These are phyloP conservation scores for Saitozyma sp. DNA, from an alignment of 768 basidiomycete genomes.

Conservation along the genomic window DNA sequence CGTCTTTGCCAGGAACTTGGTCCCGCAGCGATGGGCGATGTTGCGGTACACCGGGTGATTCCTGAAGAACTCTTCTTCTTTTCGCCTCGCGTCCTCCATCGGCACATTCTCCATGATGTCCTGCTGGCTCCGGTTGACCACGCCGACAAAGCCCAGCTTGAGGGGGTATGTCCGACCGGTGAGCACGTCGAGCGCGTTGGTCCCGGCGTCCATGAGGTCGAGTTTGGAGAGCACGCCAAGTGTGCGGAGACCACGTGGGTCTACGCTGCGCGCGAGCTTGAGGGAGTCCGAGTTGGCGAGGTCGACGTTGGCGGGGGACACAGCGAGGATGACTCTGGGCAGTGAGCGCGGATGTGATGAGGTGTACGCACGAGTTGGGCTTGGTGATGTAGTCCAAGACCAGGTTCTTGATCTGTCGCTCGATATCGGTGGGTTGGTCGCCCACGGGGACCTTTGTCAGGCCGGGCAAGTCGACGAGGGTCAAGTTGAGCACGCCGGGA, in stretches of 20 bases:
- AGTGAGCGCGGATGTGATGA: background rate
- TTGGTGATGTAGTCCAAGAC: slow-evolving; percentile 96
- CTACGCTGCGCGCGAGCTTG: slow-evolving; percentile 91
- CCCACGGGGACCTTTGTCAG: slow-evolving; percentile 73
- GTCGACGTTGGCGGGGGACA: slow-evolving; percentile 97
- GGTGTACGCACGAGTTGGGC: slow-evolving; percentile 74
- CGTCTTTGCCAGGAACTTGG: slow-evolving; percentile 86
- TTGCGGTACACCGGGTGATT: slow-evolving; percentile 89
- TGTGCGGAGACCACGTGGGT: slow-evolving; percentile 92
- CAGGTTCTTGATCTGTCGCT: slow-evolving; percentile 88
- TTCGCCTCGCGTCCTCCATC: slow-evolving; percentile 78
- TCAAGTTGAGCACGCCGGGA: slow-evolving; percentile 90
- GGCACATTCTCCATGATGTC: slow-evolving; percentile 87
- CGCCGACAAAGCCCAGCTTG: slow-evolving; percentile 96
- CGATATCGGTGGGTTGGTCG: slow-evolving; percentile 97
- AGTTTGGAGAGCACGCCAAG: slow-evolving; percentile 96
- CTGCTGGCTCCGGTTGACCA: slow-evolving; percentile 95
- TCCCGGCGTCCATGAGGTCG: slow-evolving; percentile 98
- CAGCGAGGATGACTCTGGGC: slow-evolving; percentile 85
- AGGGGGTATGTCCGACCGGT: slow-evolving; percentile 97
- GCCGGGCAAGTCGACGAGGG: slow-evolving; percentile 93
- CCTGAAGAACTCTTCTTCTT: slow-evolving; percentile 87
- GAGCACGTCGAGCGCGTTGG: slow-evolving; percentile 92
- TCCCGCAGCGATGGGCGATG: slow-evolving; percentile 97
- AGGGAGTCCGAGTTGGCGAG: slow-evolving; percentile 97